Evolutionary conservation across 345 rosid genomes (phyloP), one percentile per base, ranked within the genome.

Genomic region (Euphorbia tirucalli): DNA sequence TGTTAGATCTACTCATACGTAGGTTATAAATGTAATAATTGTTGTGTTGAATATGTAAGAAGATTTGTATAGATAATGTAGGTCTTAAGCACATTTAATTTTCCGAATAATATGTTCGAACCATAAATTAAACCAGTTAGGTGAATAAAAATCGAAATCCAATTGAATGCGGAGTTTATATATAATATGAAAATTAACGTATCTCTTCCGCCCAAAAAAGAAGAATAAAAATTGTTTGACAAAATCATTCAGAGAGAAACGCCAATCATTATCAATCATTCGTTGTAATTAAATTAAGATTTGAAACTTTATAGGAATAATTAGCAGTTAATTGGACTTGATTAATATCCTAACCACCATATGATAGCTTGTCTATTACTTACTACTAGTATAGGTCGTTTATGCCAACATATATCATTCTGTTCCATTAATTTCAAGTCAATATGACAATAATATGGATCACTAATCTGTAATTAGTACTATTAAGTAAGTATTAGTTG

Each of bases 241-340:
- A 59, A 25, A 18, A 28, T 63, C 27, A 64, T 16, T 10, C 61
- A 3, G 60, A 55, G 48, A 43, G 44, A 19, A 25, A 43, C 46
- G 7, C 14, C 75, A 72, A 72, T 72, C 75, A 72, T 72, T 68
- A 22, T 61, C 68, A 74, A 67, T 49, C 72, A 67, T 68, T 46
- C 39, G 61, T 28, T 63, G 39, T 62, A 30, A 63, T 31, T 50
- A 41, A 70, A 16, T 14, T 1, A 48, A 48, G 61, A 50, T n/a
- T n/a, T n/a, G n/a, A n/a, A n/a, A n/a, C n/a, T 6, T 32, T 49
- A 16, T 24, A 21, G 60, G 43, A 54, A 61, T 68, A 62, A 74
- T 74, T 74, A 35, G 57, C 62, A 50, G 58, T 66, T 49, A 31
- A 41, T 61, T 69, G 54, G 69, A 75, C 65, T 43, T 54, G 43